Evolutionary conservation across 345 rosid species (phyloP).

Genomic region (Lepidium africanum): DNA sequence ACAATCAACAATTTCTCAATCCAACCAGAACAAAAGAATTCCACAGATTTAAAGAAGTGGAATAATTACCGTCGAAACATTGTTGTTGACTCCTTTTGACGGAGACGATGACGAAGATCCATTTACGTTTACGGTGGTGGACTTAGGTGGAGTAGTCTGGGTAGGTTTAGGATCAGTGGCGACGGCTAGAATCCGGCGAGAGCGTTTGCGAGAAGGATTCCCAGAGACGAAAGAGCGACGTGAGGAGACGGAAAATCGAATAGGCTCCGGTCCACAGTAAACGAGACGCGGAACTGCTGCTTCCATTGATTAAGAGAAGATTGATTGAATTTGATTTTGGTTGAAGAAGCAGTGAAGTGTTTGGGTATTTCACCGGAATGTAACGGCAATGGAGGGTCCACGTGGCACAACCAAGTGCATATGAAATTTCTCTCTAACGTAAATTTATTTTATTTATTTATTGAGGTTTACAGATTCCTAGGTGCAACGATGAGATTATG

Average conservation of each 20-base stretch:
- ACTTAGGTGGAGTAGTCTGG: slow-evolving; percentile 29
- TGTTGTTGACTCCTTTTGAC: slow-evolving; percentile 46
- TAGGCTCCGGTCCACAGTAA: slow-evolving; percentile 44
- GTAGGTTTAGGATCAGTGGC: slow-evolving; percentile 72
- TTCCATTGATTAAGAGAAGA: slow-evolving; percentile 33
- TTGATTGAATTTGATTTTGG: background rate
- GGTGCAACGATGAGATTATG: background rate
- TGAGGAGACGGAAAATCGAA: slow-evolving; percentile 29
- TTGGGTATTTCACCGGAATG: slow-evolving; percentile 3
- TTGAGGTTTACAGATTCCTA: background rate
- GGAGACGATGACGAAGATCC: slow-evolving; percentile 36
- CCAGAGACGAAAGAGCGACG: slow-evolving; percentile 15
- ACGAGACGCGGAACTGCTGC: slow-evolving; percentile 49
- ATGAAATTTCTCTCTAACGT: background rate
- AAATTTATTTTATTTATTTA: background rate
- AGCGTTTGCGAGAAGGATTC: slow-evolving; percentile 29
- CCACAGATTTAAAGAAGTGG: background rate
- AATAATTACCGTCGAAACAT: slow-evolving; percentile 45
- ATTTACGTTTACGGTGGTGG: slow-evolving; percentile 34
- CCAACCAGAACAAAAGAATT: background rate
- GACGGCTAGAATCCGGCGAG: slow-evolving; percentile 45
- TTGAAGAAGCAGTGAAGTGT: slow-evolving; percentile 9
- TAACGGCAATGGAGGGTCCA: slow-evolving; percentile 33
- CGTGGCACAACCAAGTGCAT: slow-evolving; percentile 39
- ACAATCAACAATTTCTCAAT: background rate